A percentile compares a stretch with the other conserved stretches of the same genome.
phyloP scores from a whole-genome alignment of 2,329 filamentous ascomycete species.

The Ramularia collo-cygni region DNA sequence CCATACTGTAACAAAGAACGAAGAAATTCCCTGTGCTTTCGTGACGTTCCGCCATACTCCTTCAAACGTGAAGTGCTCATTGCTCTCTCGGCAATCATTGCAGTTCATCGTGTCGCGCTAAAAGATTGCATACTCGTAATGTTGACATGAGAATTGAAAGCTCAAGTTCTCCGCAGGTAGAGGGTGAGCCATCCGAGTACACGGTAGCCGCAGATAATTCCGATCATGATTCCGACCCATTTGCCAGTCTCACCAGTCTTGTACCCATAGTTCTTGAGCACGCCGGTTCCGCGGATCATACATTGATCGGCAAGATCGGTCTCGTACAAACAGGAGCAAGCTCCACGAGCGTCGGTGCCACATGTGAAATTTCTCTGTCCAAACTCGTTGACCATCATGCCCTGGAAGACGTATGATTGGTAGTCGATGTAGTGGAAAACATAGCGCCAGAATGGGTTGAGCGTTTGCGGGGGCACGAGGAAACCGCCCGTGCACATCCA shows the following conservation, averaged over 20 bases:
- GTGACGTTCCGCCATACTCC: too few relatives aligned
- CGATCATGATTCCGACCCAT: slow-evolving; percentile 71
- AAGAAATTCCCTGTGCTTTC: too few relatives aligned
- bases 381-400: slow-evolving; percentile 90
- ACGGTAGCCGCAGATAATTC: slow-evolving; percentile 67
- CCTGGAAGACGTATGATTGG: slow-evolving; percentile 75
- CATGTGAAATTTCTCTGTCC: slow-evolving; percentile 56
- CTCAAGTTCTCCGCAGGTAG: slow-evolving; percentile 30
- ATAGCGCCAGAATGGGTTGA: slow-evolving; percentile 79
- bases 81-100: too few relatives aligned
- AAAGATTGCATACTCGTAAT: too few relatives aligned
- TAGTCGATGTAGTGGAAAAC: slow-evolving; percentile 85
- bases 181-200: slow-evolving; percentile 61
- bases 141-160: background rate
- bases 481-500: slow-evolving; percentile 85
- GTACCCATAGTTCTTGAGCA: slow-evolving; percentile 66
- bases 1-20: too few relatives aligned
- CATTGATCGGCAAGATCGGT: slow-evolving; percentile 58
- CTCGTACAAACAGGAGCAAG: slow-evolving; percentile 65
- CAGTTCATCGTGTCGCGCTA: too few relatives aligned
- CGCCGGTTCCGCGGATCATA: slow-evolving; percentile 61
- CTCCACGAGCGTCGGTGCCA: slow-evolving; percentile 30
- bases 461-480: slow-evolving; percentile 60
- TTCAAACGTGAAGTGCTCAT: too few relatives aligned
- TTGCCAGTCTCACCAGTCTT: slow-evolving; percentile 54